Conservation (phyloP, 805 yeast species). For the Sugiyamaella chiloensis region DNA sequence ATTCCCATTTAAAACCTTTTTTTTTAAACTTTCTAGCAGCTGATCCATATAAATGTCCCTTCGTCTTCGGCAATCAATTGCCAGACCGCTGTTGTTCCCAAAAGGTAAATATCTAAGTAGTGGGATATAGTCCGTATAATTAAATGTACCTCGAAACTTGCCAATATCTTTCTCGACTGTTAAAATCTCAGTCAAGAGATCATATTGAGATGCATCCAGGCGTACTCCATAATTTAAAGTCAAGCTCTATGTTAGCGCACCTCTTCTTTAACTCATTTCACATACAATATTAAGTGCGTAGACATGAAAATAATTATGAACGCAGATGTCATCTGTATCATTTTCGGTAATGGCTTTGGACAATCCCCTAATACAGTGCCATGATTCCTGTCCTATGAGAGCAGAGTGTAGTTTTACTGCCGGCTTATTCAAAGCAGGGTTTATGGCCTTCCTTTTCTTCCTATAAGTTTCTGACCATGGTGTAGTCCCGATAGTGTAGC, state of each 20-base stretch:
- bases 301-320: conserved; percentile 35
- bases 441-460: conserved; percentile 38
- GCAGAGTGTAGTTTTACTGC: conserved; percentile 36
- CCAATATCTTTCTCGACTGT: conserved; percentile 33
- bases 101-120: conserved; percentile 31
- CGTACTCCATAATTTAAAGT: conserved; percentile 42
- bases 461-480: conserved; percentile 41
- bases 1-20: conserved; percentile 25
- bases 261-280: conserved; percentile 56
- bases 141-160: conserved; percentile 37
- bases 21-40: conserved; percentile 30
- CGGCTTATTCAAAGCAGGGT: conserved; percentile 39
- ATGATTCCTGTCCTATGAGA: conserved; percentile 37
- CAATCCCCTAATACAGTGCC: conserved; percentile 33
- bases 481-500: conserved; percentile 43
- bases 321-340: conserved; percentile 28
- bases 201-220: conserved; percentile 32
- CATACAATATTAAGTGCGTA: conserved; percentile 37
- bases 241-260: conserved; percentile 44
- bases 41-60: conserved; percentile 35
- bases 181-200: conserved; percentile 32
- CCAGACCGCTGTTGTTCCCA: conserved; percentile 28
- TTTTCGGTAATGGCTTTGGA: conserved; percentile 16
- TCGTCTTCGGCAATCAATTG: conserved; percentile 29
- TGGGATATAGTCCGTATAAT: conserved; percentile 40